Evolutionary conservation across 129 eudicot genomes (phyloP), one percentile per base, ranked within the genome.

Genomic region (Pittosporum tobira): DNA sequence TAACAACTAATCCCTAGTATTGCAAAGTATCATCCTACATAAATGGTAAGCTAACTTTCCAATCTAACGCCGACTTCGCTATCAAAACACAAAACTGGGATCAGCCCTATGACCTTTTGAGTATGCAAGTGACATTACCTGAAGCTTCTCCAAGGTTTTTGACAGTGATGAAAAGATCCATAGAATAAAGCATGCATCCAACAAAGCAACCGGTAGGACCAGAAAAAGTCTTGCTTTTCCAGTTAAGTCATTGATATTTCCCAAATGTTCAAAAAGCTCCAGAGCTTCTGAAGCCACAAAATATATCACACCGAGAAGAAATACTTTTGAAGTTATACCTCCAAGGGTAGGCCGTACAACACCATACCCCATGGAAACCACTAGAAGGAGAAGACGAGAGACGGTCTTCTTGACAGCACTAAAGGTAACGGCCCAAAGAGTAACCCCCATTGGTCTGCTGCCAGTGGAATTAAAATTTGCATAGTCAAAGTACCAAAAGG

Each of bases 281-380:
- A 57, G 73, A 7, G 59, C 66, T 30, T 68, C 66, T 1, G 66
- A 57, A 30, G 66, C 66, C 13, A 68, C 10, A 18, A 68, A 49
- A 45, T 48, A 59, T 14, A 37, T 52, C 28, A 52, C 51, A 2
- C 73, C 73, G 48, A 57, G 56, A 34, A 59, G 59, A 23, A 68
- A 51, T 4, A 68, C 59, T 30, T 59, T 68, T 2, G 59, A 68
- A n/a, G 73, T 59, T 7, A 57, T 15, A 46, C 40, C 66, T 3
- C 73, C 73, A 13, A 68, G 48, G 14, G 73, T 68, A 29, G 73
- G 73, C 16, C 56, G 38, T 26, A 68, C 73, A 14, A 68, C 73
- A 58, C 73, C 73, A 68, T 68, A 68, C 0, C 73, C 73, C 73
- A 68, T 59, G 27, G 73, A 68, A 30, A 68, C 73, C 19, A 59